Percentiles rank a stretch among this genome's conserved stretches.
Evolutionary conservation across 1,284 basidiomycete genomes (phyloP).

Genomic region (Boletus semigastroideus): DNA sequence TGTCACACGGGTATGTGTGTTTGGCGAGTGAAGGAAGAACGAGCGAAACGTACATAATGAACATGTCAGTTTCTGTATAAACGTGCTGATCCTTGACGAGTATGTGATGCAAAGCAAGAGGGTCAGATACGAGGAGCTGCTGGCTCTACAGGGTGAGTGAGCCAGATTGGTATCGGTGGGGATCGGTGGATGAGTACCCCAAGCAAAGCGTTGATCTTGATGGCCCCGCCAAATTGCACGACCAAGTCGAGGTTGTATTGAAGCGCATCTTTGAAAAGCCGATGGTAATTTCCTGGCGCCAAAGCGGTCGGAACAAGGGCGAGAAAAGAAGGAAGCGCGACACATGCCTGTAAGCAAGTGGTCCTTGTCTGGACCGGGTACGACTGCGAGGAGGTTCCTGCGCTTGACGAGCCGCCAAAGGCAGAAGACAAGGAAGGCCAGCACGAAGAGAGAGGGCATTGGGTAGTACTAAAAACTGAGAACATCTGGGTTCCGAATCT

Average conservation of each 20-base stretch:
- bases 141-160: constrained; percentile 32
- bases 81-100: constrained; percentile 48
- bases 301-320: background rate
- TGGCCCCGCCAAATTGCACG: constrained; percentile 46
- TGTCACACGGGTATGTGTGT: constrained; percentile 34
- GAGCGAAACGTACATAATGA: constrained; percentile 42
- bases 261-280: constrained; percentile 49
- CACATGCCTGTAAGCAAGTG: constrained; percentile 42
- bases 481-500: too few species aligned
- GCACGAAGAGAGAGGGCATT: constrained; percentile 1
- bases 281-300: constrained; percentile 46
- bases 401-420: constrained; percentile 19
- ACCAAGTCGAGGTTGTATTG: constrained; percentile 47
- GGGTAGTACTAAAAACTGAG: too few species aligned
- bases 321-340: background rate
- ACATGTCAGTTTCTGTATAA: constrained; percentile 51
- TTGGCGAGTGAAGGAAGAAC: constrained; percentile 11
- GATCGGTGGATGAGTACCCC: constrained; percentile 36
- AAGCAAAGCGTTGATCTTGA: constrained; percentile 51
- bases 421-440: constrained; percentile 7
- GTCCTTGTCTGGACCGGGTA: constrained; percentile 27
- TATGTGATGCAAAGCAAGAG: constrained; percentile 45
- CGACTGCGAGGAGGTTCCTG: constrained; percentile 14
- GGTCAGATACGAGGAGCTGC: constrained; percentile 49
- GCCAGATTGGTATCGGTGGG: background rate